Percentiles rank a stretch among this genome's conserved stretches.
These are phyloP conservation scores for Ogataea degrootiae DNA, from an alignment of 805 yeast genomes.

Conservation along the genomic window DNA sequence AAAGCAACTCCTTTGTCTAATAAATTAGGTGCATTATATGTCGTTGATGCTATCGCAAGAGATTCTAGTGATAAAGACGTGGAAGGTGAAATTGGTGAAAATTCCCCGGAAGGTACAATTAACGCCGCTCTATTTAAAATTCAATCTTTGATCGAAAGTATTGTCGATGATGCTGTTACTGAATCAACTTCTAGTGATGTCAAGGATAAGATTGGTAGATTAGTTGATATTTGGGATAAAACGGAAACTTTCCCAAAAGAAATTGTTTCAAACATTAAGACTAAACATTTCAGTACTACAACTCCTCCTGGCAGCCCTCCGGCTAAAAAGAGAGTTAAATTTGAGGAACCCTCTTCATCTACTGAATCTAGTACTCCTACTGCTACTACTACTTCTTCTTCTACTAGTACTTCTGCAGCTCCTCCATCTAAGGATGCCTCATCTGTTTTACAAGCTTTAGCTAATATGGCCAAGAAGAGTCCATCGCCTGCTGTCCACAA, in stretches of 20 bases:
- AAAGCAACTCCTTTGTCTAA: constrained; percentile 72
- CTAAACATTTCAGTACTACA: constrained; percentile 55
- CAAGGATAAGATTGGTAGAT: constrained; percentile 71
- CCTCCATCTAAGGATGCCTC: constrained; percentile 45
- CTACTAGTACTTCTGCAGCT: constrained; percentile 17
- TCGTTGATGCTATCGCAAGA: constrained; percentile 88
- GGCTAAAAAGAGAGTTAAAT: constrained; percentile 23
- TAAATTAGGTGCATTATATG: constrained; percentile 87
- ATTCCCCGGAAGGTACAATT: constrained; percentile 63
- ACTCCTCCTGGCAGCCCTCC: constrained; percentile 74
- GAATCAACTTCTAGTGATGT: constrained; percentile 46
- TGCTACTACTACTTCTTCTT: constrained; percentile 8
- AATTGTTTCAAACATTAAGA: constrained; percentile 49
- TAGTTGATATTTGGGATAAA: constrained; percentile 90
- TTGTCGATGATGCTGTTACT: constrained; percentile 59
- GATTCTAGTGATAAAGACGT: constrained; percentile 62
- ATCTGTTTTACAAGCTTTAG: constrained; percentile 65
- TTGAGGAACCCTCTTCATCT: constrained; percentile 9
- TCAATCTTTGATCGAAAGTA: constrained; percentile 56
- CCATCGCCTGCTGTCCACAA: constrained; percentile 27
- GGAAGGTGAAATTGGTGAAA: constrained; percentile 32
- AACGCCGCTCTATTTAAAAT: constrained; percentile 69
- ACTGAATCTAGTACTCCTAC: neutral
- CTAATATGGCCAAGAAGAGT: constrained; percentile 52
- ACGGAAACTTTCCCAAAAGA: constrained; percentile 68